Conservation (phyloP, 352 stramenopile species). For the Phytopythium chamaehyphon region DNA sequence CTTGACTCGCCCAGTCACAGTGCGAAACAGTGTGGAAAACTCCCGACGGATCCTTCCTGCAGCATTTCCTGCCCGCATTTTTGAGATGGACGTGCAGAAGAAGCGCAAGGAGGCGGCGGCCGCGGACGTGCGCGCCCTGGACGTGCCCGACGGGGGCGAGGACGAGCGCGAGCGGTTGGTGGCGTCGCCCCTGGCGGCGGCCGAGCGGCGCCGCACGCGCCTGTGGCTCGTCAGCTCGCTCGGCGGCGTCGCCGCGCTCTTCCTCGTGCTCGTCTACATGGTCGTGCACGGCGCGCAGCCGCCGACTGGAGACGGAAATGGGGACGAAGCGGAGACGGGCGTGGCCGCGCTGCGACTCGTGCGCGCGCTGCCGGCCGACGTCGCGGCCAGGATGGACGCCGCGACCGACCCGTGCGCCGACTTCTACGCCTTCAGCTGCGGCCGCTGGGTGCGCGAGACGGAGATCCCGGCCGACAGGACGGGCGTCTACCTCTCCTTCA, state of each 20-base stretch:
- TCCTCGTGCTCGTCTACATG: constrained; percentile 40
- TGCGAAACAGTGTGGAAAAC: no score
- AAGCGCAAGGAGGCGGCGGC: not conserved
- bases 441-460: constrained; percentile 36
- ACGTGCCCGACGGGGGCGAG: constrained; percentile 2
- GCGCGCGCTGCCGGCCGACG: constrained; percentile 23
- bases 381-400: constrained; percentile 41
- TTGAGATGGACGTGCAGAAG: not conserved
- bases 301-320: constrained; percentile 9
- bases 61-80: no score
- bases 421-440: constrained; percentile 76
- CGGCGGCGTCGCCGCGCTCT: constrained; percentile 23
- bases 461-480: constrained; percentile 33
- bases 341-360: constrained; percentile 6
- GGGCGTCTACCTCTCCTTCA: constrained; percentile 32
- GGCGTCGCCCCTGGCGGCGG: constrained; percentile 7
- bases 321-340: constrained; percentile 14
- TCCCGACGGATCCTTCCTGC: no score
- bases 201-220: constrained; percentile 12
- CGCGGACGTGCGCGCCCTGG: not conserved
- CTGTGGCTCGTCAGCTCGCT: constrained; percentile 22
- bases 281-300: constrained; percentile 30
- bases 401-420: constrained; percentile 54
- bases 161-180: constrained; percentile 6
- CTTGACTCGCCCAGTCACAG: no score